Percentiles rank a stretch among this genome's conserved stretches.
phyloP scores from a whole-genome alignment of 2,329 filamentous ascomycete species.

The Rugonectria rugulosa region DNA sequence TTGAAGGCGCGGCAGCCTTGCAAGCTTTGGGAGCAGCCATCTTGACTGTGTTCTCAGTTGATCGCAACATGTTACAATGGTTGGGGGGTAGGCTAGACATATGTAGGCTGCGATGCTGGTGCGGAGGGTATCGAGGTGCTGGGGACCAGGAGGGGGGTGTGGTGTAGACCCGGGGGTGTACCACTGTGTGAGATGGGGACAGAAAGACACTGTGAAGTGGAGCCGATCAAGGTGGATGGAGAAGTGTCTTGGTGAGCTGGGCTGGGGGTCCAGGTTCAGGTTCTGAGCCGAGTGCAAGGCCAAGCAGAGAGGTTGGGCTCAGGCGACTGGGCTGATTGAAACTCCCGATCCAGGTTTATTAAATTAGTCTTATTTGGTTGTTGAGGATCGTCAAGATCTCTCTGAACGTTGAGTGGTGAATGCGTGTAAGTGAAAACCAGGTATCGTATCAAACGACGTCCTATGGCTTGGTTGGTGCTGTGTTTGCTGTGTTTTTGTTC shows the following conservation, averaged over 20 bases:
- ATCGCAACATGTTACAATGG: conserved; percentile 59
- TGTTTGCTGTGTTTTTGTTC: conserved; percentile 25
- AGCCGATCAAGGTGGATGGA: conserved; percentile 41
- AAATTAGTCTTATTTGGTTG: conserved; percentile 41
- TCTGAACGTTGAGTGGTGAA: conserved; percentile 35
- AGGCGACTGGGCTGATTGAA: conserved; percentile 32
- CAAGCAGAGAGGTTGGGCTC: conserved; percentile 35
- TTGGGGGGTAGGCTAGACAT: conserved; percentile 74
- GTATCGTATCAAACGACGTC: conserved; percentile 41
- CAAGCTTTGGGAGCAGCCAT: conserved; percentile 68
- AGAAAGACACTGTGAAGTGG: conserved; percentile 34
- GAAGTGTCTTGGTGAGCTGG: conserved; percentile 32
- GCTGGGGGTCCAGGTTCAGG: conserved; percentile 33
- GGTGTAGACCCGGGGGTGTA: conserved; percentile 31
- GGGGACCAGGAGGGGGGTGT: conserved; percentile 37
- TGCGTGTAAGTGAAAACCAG: conserved; percentile 37
- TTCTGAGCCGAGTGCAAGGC: conserved; percentile 29
- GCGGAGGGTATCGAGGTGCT: conserved; percentile 38
- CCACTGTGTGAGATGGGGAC: conserved; percentile 28
- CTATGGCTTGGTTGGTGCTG: conserved; percentile 14
- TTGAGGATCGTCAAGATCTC: conserved; percentile 36
- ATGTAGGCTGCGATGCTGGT: conserved; percentile 53
- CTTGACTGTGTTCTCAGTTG: conserved; percentile 56
- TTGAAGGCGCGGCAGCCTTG: conserved; percentile 58
- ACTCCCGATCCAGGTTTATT: conserved; percentile 39